These are phyloP conservation scores for Astrocystis sublimbata DNA, from an alignment of 495 filamentous ascomycete species.

Conservation along the genomic window DNA sequence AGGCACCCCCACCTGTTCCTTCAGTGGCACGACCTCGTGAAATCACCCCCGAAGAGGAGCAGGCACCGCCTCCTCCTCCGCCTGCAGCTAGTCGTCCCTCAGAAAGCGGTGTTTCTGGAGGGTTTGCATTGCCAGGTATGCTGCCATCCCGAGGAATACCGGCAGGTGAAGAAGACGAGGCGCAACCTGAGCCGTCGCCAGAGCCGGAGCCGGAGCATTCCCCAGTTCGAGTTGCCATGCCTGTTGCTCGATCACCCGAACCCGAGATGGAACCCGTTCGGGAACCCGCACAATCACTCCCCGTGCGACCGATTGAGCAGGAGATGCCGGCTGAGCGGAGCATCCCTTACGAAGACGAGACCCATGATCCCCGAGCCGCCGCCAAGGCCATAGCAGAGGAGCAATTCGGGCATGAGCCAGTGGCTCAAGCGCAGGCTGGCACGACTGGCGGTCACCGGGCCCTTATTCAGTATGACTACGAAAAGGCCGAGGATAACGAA, in stretches of 20 bases:
- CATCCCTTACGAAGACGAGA: constrained; percentile 60
- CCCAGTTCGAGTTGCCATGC: constrained; percentile 85
- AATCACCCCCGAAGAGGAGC: constrained; percentile 39
- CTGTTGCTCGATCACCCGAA: constrained; percentile 65
- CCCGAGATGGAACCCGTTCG: constrained; percentile 54
- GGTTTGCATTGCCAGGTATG: constrained; percentile 73
- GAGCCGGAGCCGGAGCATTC: constrained; percentile 55
- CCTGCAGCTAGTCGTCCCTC: constrained; percentile 61
- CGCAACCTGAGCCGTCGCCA: constrained; percentile 32
- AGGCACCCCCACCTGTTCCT: constrained; percentile 65
- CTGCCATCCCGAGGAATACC: constrained; percentile 60
- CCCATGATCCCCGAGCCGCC: constrained; percentile 64
- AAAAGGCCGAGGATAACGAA: constrained; percentile 96
- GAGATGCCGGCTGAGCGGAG: constrained; percentile 63
- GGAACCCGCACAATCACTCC: constrained; percentile 48
- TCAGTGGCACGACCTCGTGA: constrained; percentile 34
- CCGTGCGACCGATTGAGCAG: constrained; percentile 53
- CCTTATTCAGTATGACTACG: constrained; percentile 89
- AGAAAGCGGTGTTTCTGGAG: constrained; percentile 46
- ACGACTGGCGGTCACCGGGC: constrained; percentile 63
- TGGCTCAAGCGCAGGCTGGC: constrained; percentile 28
- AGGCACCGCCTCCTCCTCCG: constrained; percentile 55
- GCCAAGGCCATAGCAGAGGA: constrained; percentile 54
- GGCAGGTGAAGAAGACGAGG: constrained; percentile 56
- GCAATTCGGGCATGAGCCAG: constrained; percentile 33